phyloP scores from a whole-genome alignment of 805 yeast species.

The Yamadazyma olivae region DNA sequence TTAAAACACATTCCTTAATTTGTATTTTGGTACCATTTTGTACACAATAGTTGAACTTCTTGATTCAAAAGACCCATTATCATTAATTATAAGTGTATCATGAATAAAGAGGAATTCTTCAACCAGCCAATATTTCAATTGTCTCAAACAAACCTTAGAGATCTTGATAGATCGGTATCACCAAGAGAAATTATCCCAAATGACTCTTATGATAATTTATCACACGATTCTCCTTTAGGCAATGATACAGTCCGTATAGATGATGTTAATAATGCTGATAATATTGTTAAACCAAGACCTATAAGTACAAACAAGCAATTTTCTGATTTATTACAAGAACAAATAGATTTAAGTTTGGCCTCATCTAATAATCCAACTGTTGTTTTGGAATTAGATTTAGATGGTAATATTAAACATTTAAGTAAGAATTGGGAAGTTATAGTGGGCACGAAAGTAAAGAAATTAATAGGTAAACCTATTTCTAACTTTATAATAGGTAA shows the following conservation, averaged over 20 bases:
- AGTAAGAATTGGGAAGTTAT: constrained; percentile 76
- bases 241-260: no score
- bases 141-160: constrained; percentile 16
- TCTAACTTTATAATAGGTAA: constrained; percentile 63
- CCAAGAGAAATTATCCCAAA: constrained; percentile 25
- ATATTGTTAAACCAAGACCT: constrained; percentile 1
- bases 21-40: no score
- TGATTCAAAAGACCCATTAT: no score
- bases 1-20: no score
- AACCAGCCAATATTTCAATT: constrained; percentile 16
- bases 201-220: neutral
- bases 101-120: constrained; percentile 13
- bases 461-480: constrained; percentile 56
- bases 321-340: constrained; percentile 30
- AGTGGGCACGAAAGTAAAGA: constrained; percentile 62
- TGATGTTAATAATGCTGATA: neutral
- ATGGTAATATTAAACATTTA: constrained; percentile 72
- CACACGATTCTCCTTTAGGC: neutral
- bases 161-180: constrained; percentile 29
- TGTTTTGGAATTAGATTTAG: constrained; percentile 80
- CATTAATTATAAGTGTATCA: no score
- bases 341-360: constrained; percentile 57
- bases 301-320: constrained; percentile 4
- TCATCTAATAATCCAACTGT: constrained; percentile 70
- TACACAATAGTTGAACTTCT: no score